These are phyloP conservation scores for Penicillium frequentans DNA, from an alignment of 2,329 filamentous ascomycete genomes.

Conservation along the genomic window DNA sequence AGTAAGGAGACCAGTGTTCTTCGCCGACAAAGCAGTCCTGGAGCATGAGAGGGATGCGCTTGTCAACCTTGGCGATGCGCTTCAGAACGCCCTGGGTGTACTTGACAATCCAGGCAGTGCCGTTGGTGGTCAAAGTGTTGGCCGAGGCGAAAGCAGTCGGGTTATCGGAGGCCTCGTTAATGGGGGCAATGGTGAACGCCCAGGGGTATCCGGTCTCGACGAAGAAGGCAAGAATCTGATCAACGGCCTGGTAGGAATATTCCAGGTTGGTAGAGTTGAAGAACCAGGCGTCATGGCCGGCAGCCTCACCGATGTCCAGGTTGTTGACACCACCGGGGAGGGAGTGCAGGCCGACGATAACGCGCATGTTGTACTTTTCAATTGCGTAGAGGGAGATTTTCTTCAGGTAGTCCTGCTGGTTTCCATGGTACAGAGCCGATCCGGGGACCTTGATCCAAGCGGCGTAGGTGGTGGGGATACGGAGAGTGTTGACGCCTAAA, in stretches of 20 bases:
- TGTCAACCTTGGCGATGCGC: constrained; percentile 10
- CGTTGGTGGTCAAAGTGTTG: constrained; percentile 11
- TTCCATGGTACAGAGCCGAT: constrained; percentile 22
- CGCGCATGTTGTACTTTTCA: constrained; percentile 20
- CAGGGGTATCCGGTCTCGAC: constrained; percentile 10
- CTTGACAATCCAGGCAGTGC: constrained; percentile 17
- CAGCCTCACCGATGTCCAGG: constrained; percentile 20
- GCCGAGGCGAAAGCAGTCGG: constrained; percentile 15
- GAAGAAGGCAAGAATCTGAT: constrained; percentile 16
- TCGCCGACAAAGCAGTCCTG: constrained; percentile 22
- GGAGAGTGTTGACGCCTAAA: constrained; percentile 4
- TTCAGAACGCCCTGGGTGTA: constrained; percentile 18
- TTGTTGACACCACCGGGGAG: constrained; percentile 24
- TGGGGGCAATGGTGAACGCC: constrained; percentile 18
- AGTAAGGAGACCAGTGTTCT: constrained; percentile 17
- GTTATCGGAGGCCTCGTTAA: constrained; percentile 22
- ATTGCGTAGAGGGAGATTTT: constrained; percentile 18
- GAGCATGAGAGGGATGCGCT: constrained; percentile 19
- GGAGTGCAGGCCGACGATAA: constrained; percentile 24
- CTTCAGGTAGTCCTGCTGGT: constrained; percentile 14
- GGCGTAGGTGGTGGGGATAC: constrained; percentile 12
- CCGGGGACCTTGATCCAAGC: constrained; percentile 20
- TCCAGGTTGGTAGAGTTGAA: constrained; percentile 21
- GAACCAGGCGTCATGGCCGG: constrained; percentile 22
- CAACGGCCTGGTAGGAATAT: constrained; percentile 17